Evolutionary conservation across 805 yeast species (phyloP).

Genomic region (Nadsonia fulvescens): DNA sequence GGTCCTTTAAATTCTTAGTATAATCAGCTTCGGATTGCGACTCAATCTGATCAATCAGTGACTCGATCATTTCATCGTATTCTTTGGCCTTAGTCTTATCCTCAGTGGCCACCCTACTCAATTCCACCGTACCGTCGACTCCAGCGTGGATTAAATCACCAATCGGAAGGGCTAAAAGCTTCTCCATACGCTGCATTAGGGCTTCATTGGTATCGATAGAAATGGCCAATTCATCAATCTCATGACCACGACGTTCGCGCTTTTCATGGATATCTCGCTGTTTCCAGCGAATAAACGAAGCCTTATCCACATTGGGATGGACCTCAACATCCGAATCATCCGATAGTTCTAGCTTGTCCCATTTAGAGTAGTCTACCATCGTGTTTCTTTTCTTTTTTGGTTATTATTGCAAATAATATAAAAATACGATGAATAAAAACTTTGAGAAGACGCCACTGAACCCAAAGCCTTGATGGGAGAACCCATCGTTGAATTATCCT

Average conservation of each 20-base stretch:
- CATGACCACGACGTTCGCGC: conserved; percentile 61
- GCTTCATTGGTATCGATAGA: conserved; percentile 69
- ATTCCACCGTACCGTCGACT: too few species aligned
- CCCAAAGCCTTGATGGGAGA: too few species aligned
- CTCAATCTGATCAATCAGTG: conserved; percentile 59
- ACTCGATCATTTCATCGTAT: conserved; percentile 86
- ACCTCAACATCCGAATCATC: conserved; percentile 96
- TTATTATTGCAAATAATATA: not conserved
- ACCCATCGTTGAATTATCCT: too few species aligned
- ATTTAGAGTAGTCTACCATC: conserved; percentile 89
- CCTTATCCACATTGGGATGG: conserved; percentile 93
- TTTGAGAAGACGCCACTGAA: too few species aligned
- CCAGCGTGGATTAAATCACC: too few species aligned
- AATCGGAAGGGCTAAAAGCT: conserved; percentile 17
- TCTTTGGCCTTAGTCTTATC: conserved; percentile 23
- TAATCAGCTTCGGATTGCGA: conserved; percentile 29
- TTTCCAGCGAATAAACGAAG: conserved; percentile 85
- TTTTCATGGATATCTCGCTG: conserved; percentile 94
- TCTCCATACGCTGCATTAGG: conserved; percentile 56
- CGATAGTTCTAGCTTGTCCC: conserved; percentile 92
- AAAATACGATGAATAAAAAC: not conserved
- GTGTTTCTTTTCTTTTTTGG: conserved; percentile 18
- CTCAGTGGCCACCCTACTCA: conserved; percentile 3
- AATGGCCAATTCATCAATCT: conserved; percentile 55
- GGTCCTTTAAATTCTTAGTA: conserved; percentile 30